Evolutionary conservation across 306 rosid genomes (phyloP).

Genomic region (Medicago arabica): DNA sequence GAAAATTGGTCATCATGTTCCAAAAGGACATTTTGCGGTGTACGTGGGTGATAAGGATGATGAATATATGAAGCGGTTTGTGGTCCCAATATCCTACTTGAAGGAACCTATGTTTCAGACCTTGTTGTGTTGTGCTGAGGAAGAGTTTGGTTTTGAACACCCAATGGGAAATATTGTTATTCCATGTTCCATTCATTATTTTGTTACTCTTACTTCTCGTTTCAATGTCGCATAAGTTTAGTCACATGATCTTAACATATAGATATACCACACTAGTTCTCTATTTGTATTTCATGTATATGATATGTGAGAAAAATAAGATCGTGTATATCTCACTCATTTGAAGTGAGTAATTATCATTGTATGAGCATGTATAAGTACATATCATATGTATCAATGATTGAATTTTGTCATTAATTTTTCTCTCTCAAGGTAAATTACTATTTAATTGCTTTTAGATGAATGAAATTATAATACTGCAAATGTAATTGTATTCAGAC

Average conservation of each 20-base stretch:
- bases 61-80: slow-evolving; percentile 42
- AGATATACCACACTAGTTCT: neutral
- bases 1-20: slow-evolving; percentile 33
- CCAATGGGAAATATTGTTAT: slow-evolving; percentile 45
- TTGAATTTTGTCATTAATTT: too few species aligned
- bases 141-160: slow-evolving; percentile 54
- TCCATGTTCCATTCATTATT: slow-evolving; percentile 47
- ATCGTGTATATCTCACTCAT: neutral
- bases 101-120: slow-evolving; percentile 52
- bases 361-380: too few species aligned
- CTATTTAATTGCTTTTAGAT: too few species aligned
- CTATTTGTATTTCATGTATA: neutral
- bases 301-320: neutral
- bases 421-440: too few species aligned
- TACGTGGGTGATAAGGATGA: slow-evolving; percentile 49
- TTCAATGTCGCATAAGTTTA: neutral
- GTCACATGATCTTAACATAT: neutral
- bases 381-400: too few species aligned
- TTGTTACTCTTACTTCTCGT: neutral
- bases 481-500: too few species aligned
- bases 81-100: slow-evolving; percentile 56
- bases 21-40: slow-evolving; percentile 57
- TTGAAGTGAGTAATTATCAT: neutral
- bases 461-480: too few species aligned
- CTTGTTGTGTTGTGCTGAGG: slow-evolving; percentile 49